Percentiles rank a stretch among this genome's conserved stretches.
phyloP scores from a whole-genome alignment of 768 basidiomycete species.

The Solioccasus polychromus region DNA sequence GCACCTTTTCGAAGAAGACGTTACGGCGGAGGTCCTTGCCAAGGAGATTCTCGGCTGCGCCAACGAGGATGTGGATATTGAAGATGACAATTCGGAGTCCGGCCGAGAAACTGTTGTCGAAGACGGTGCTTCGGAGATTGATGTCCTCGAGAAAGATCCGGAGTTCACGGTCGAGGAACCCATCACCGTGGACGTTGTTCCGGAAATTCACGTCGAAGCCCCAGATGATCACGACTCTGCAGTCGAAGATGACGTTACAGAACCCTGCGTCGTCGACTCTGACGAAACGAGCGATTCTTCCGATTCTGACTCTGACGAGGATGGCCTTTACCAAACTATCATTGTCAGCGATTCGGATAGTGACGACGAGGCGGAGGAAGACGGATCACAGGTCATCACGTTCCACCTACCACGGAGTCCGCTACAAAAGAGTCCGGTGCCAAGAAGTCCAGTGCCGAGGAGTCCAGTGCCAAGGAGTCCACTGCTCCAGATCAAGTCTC shows the following conservation, averaged over 20 bases:
- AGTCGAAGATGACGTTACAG: slow-evolving; percentile 4
- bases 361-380: neutral
- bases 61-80: neutral
- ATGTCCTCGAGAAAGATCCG: slow-evolving; percentile 4
- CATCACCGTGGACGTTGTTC: neutral
- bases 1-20: slow-evolving; percentile 32
- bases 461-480: too few species aligned
- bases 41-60: slow-evolving; percentile 22
- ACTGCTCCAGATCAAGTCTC: too few species aligned
- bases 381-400: neutral
- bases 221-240: neutral
- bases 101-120: slow-evolving; percentile 11
- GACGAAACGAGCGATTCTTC: neutral
- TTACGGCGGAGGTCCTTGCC: slow-evolving; percentile 29
- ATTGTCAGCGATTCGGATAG: slow-evolving; percentile 5
- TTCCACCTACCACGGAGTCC: slow-evolving; percentile 7
- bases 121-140: slow-evolving; percentile 7
- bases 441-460: too few species aligned
- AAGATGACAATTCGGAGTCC: slow-evolving; percentile 4
- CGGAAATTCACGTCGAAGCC: neutral
- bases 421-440: too few species aligned
- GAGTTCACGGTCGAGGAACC: neutral
- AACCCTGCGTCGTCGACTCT: neutral
- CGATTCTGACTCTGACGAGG: too few species aligned
- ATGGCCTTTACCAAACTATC: slow-evolving; percentile 1